These are phyloP conservation scores for Beauveria caledonica DNA, from an alignment of 2,329 filamentous ascomycete genomes.

Conservation along the genomic window DNA sequence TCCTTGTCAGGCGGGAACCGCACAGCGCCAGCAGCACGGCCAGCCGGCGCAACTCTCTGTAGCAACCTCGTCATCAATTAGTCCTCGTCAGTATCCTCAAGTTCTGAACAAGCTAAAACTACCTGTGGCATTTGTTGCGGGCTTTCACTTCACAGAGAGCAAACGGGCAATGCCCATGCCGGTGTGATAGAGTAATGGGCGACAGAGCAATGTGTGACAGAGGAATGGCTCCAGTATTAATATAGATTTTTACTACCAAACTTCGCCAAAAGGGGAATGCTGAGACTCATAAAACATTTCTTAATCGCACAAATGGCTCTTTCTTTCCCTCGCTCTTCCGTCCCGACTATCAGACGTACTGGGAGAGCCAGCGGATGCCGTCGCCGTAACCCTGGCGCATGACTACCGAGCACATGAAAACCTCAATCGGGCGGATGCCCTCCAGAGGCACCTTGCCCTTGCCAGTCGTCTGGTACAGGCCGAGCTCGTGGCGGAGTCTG, in stretches of 20 bases:
- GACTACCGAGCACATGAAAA: constrained; percentile 98
- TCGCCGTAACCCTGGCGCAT: constrained; percentile 96
- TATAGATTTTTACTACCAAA: constrained; percentile 21
- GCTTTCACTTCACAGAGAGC: background rate
- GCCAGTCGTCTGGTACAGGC: constrained; percentile 91
- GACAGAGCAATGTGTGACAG: background rate
- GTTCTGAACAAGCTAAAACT: background rate
- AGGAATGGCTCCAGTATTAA: constrained; percentile 7
- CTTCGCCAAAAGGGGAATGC: constrained; percentile 28
- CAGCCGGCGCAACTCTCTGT: constrained; percentile 1
- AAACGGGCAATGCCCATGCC: no score
- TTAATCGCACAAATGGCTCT: constrained; percentile 17
- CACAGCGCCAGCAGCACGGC: background rate
- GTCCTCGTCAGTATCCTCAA: background rate
- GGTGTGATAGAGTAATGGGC: background rate
- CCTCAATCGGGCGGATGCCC: constrained; percentile 88
- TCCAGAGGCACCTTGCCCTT: constrained; percentile 92
- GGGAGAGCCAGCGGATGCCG: constrained; percentile 83
- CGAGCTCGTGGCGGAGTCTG: constrained; percentile 83
- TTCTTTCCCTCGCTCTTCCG: background rate
- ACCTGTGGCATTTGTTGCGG: background rate
- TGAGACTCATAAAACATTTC: constrained; percentile 23
- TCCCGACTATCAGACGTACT: constrained; percentile 66
- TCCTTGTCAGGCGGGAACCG: background rate
- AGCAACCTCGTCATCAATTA: background rate